These are phyloP conservation scores for Prunus padus DNA, from an alignment of 306 rosid genomes.

Conservation along the genomic window DNA sequence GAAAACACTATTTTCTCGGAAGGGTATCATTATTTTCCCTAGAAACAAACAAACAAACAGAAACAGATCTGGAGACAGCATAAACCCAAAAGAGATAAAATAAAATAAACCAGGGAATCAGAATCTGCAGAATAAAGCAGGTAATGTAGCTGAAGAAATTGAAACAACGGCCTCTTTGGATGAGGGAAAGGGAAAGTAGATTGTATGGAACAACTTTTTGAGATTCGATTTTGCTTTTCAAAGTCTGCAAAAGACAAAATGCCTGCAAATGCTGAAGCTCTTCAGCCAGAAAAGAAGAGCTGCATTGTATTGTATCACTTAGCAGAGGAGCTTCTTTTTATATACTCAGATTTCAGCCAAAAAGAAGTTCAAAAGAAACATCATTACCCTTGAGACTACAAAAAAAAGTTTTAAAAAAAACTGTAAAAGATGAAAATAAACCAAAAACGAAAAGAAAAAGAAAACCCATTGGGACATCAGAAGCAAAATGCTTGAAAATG, in stretches of 20 bases:
- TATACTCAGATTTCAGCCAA: conserved; percentile 11
- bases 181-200: conserved; percentile 33
- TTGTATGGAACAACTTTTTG: conserved; percentile 27
- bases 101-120: neutral
- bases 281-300: conserved; percentile 35
- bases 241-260: conserved; percentile 30
- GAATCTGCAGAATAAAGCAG: conserved; percentile 31
- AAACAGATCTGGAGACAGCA: conserved; percentile 39
- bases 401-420: neutral
- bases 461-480: neutral
- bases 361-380: conserved; percentile 43
- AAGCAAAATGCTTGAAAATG: neutral
- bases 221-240: conserved; percentile 43
- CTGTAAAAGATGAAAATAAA: neutral
- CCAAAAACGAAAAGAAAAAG: neutral
- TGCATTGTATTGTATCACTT: neutral
- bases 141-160: conserved; percentile 29
- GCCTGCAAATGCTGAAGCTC: conserved; percentile 49
- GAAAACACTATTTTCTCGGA: neutral
- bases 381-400: conserved; percentile 21
- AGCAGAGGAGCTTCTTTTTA: conserved; percentile 17
- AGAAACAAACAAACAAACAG: conserved; percentile 45
- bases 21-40: conserved; percentile 19
- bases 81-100: conserved; percentile 19
- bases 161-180: conserved; percentile 1